Conservation (phyloP, 257 asterid genomes). For the Solanum appendiculatum region DNA sequence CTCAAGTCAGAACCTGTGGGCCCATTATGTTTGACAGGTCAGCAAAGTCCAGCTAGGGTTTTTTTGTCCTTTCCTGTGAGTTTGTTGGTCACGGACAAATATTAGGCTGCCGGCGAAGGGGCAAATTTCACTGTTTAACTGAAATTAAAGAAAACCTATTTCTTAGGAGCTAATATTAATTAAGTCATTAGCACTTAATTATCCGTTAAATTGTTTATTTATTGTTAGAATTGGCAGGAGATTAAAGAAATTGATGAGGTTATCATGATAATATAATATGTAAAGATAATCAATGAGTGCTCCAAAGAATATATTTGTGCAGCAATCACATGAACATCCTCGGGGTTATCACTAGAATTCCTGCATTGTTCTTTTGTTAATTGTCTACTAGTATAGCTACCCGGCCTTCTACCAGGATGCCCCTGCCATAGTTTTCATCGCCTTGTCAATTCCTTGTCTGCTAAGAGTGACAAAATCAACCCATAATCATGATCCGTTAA, state of each 20-base stretch:
- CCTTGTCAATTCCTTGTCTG: neutral
- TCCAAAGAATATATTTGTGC: neutral
- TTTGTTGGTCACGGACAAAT: conserved; percentile 17
- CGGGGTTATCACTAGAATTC: neutral
- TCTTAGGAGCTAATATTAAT: neutral
- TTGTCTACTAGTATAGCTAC: neutral
- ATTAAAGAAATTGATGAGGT: neutral
- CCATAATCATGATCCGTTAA: neutral
- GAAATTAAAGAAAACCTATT: neutral
- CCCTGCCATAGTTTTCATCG: conserved; percentile 12
- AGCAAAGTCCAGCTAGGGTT: conserved; percentile 9
- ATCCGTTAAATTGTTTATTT: neutral
- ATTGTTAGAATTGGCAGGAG: neutral
- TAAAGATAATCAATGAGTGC: neutral
- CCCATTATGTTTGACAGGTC: conserved; percentile 9
- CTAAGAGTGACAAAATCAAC: neutral
- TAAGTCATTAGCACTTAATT: neutral
- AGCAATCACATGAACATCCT: conserved; percentile 15
- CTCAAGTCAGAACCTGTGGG: neutral
- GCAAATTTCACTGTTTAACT: conserved; percentile 3
- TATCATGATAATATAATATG: neutral
- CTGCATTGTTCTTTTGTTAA: neutral
- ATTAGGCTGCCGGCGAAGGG: conserved; percentile 23
- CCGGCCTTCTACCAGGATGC: neutral
- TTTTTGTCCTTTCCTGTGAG: conserved; percentile 14